phyloP scores from a whole-genome alignment of 106 monocot genomes.

The Chionographis japonica region DNA sequence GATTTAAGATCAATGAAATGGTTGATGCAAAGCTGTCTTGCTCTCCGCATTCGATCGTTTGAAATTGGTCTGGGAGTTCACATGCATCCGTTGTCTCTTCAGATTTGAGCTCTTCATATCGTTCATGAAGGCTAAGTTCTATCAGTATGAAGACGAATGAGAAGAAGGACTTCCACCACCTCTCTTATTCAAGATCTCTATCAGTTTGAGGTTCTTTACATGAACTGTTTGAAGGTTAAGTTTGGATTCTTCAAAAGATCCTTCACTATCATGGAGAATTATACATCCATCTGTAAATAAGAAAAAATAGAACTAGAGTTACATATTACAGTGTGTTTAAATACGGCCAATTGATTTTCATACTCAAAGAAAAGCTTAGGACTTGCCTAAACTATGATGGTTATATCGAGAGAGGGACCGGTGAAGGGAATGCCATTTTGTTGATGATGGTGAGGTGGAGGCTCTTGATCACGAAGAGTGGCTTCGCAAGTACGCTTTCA shows the following conservation, averaged over 20 bases:
- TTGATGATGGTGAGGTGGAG: constrained; percentile 29
- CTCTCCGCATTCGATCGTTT: too few relatives aligned
- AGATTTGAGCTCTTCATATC: too few relatives aligned
- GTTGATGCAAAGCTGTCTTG: too few relatives aligned
- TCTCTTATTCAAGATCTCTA: too few relatives aligned
- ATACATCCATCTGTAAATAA: constrained; percentile 2
- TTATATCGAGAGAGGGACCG: constrained; percentile 31
- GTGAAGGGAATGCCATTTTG: constrained; percentile 29
- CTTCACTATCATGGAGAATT: constrained; percentile 9
- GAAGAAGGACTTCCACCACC: too few relatives aligned
- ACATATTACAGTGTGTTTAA: neutral
- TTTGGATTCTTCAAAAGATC: constrained; percentile 3
- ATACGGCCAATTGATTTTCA: neutral
- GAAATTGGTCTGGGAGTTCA: too few relatives aligned
- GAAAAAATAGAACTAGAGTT: neutral
- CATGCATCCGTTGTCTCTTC: too few relatives aligned
- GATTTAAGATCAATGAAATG: too few relatives aligned
- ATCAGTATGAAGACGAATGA: too few relatives aligned
- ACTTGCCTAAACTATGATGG: constrained; percentile 45
- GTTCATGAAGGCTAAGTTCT: too few relatives aligned
- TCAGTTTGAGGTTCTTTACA: constrained; percentile 1
- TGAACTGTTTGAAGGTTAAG: constrained; percentile 4
- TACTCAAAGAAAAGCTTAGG: neutral
- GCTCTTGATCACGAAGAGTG: constrained; percentile 47
- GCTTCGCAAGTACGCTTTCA: constrained; percentile 18